Evolutionary conservation across 495 filamentous ascomycete species (phyloP).

Genomic region (Parachaetomium inaequale): DNA sequence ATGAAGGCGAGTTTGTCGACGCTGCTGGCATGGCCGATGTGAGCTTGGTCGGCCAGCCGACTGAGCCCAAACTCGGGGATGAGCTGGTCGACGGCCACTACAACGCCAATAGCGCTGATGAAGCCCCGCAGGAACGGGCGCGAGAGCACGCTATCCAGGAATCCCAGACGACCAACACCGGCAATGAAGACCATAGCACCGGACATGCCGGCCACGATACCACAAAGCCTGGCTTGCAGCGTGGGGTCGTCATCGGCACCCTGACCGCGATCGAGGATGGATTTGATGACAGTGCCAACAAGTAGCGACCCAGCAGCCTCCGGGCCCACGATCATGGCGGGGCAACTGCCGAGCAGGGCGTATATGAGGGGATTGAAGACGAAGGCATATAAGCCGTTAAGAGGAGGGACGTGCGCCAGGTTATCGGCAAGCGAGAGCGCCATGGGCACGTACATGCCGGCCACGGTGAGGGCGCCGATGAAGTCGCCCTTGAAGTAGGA

Average conservation of each 20-base stretch:
- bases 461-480: constrained; percentile 81
- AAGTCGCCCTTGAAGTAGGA: constrained; percentile 81
- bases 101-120: constrained; percentile 92
- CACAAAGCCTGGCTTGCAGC: constrained; percentile 76
- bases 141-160: constrained; percentile 90
- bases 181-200: constrained; percentile 83
- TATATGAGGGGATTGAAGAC: constrained; percentile 88
- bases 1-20: constrained; percentile 82
- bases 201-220: constrained; percentile 82
- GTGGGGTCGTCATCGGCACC: constrained; percentile 69
- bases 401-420: constrained; percentile 85
- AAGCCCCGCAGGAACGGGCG: constrained; percentile 91
- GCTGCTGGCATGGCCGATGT: constrained; percentile 74
- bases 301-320: constrained; percentile 92
- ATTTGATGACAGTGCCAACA: constrained; percentile 78
- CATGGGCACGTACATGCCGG: constrained; percentile 98
- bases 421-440: constrained; percentile 90
- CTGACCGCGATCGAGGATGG: constrained; percentile 64
- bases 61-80: constrained; percentile 83
- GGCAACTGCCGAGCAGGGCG: constrained; percentile 83
- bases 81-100: constrained; percentile 92
- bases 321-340: constrained; percentile 90
- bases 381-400: constrained; percentile 94
- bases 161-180: constrained; percentile 81
- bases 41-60: constrained; percentile 52